Evolutionary conservation across 2,329 filamentous ascomycete species (phyloP).

Genomic region (Allantophomopsis cytisporea): DNA sequence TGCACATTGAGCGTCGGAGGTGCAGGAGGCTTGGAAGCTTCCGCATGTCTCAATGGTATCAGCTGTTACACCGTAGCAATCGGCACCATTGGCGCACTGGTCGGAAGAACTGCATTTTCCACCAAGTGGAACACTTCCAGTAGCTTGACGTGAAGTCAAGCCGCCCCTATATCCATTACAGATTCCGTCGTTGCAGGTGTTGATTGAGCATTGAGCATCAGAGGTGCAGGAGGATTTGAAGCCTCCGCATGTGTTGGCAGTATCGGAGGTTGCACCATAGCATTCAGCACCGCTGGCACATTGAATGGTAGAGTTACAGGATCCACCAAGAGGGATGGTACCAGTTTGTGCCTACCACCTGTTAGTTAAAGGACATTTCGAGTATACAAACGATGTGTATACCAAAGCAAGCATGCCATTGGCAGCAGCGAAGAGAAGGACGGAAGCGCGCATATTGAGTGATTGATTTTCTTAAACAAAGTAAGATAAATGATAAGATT

Average conservation of each 20-base stretch:
- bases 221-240: not conserved
- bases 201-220: not conserved
- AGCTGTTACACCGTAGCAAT: not conserved
- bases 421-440: no score
- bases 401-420: no score
- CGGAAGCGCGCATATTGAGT: no score
- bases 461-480: no score
- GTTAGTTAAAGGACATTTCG: no score
- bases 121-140: not conserved
- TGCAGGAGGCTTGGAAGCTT: not conserved
- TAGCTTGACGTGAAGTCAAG: no score
- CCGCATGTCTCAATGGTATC: not conserved
- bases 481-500: no score
- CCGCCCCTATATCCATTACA: not conserved
- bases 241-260: not conserved
- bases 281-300: not conserved
- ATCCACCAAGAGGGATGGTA: not conserved
- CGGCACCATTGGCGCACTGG: not conserved
- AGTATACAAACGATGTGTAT: no score
- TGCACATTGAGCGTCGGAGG: not conserved
- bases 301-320: not conserved
- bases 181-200: not conserved
- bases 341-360: no score
- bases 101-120: not conserved
- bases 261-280: not conserved